Conservation (phyloP, 768 basidiomycete genomes). For the Xerocomellus dryophilus region DNA sequence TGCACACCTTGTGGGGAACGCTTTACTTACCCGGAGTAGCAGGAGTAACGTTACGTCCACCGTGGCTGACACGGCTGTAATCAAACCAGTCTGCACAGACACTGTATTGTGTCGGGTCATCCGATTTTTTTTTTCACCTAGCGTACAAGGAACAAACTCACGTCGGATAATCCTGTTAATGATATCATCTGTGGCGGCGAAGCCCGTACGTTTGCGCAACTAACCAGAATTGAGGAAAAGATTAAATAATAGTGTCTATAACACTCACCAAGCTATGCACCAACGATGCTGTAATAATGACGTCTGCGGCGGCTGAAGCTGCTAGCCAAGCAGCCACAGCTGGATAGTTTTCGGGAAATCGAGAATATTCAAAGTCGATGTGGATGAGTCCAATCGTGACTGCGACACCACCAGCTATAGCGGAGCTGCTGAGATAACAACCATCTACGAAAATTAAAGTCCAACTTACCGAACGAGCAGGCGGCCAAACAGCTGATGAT, state of each 20-base stretch:
- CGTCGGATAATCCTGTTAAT: slow-evolving; percentile 43
- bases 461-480: slow-evolving; percentile 6
- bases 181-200: slow-evolving; percentile 35
- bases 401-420: slow-evolving; percentile 34
- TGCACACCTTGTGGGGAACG: neutral
- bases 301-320: slow-evolving; percentile 39
- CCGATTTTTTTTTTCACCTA: neutral
- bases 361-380: slow-evolving; percentile 30
- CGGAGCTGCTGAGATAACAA: neutral
- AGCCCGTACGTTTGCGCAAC: slow-evolving; percentile 43
- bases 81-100: slow-evolving; percentile 28
- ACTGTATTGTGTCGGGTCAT: slow-evolving; percentile 11
- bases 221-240: slow-evolving; percentile 8
- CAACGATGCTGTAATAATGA: slow-evolving; percentile 42
- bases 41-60: slow-evolving; percentile 23
- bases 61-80: slow-evolving; percentile 5
- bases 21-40: slow-evolving; percentile 7
- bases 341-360: slow-evolving; percentile 34
- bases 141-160: slow-evolving; percentile 13
- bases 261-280: slow-evolving; percentile 41
- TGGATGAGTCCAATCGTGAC: slow-evolving; percentile 32
- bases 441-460: neutral
- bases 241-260: neutral
- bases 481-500: slow-evolving; percentile 21
- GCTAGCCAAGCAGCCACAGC: slow-evolving; percentile 42